Evolutionary conservation across 2,329 filamentous ascomycete species (phyloP).

Genomic region (Dendrostoma leiphaemia): DNA sequence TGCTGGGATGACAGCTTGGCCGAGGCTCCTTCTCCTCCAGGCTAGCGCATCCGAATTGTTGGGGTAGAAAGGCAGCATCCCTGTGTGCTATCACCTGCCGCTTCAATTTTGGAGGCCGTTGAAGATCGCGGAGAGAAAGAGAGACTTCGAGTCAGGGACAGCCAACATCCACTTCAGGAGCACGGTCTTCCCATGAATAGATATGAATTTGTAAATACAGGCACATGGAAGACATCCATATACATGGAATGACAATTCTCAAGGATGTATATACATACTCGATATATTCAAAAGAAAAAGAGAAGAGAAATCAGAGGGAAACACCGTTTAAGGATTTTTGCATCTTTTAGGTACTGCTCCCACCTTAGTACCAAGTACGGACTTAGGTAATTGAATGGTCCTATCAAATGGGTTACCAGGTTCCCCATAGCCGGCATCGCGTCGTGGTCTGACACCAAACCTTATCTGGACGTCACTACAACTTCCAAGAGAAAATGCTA

Average conservation of each 20-base stretch:
- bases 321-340: no score
- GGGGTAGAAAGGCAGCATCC: not conserved
- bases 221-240: not conserved
- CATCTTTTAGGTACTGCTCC: no score
- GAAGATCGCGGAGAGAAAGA: no score
- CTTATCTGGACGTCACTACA: slow-evolving; percentile 15
- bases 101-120: not conserved
- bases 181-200: not conserved
- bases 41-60: not conserved
- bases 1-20: not conserved
- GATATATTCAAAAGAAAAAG: no score
- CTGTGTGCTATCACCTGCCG: not conserved
- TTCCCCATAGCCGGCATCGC: not conserved
- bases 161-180: not conserved
- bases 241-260: no score
- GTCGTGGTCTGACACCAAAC: slow-evolving; percentile 8
- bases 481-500: not conserved
- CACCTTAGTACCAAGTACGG: no score
- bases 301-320: no score
- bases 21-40: slow-evolving; percentile 2
- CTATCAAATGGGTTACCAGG: not conserved
- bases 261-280: not conserved
- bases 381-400: no score
- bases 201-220: not conserved
- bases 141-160: no score